Evolutionary conservation across 202 grass and related monocot species (phyloP).

Genomic region (Elaeis oleifera): DNA sequence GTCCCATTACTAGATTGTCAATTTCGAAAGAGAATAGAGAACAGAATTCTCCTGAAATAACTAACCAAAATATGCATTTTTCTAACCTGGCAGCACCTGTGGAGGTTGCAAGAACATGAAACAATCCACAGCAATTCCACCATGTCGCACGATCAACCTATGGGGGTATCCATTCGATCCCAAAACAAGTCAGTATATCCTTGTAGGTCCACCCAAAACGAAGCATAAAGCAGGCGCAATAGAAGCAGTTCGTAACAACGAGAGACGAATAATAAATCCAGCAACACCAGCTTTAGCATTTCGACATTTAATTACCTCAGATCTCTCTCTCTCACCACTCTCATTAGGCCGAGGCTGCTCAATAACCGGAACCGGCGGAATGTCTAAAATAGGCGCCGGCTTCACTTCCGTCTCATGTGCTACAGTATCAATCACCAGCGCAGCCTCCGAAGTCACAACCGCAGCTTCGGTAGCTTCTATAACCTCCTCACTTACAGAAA

Average conservation of each 20-base stretch:
- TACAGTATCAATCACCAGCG: neutral
- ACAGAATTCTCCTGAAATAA: too few relatives aligned
- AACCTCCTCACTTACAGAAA: neutral
- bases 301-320: neutral
- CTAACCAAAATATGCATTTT: neutral
- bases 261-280: neutral
- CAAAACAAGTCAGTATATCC: neutral
- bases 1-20: too few relatives aligned
- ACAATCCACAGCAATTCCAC: constrained; percentile 16
- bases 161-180: neutral
- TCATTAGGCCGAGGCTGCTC: constrained; percentile 5
- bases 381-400: neutral
- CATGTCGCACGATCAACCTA: constrained; percentile 5
- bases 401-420: neutral
- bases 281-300: neutral
- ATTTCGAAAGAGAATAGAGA: too few relatives aligned
- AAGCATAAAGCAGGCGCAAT: too few relatives aligned
- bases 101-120: constrained; percentile 2
- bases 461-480: neutral
- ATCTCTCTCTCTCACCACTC: neutral
- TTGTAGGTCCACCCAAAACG: too few relatives aligned
- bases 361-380: neutral
- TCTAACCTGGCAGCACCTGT: constrained; percentile 5
- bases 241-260: too few relatives aligned
- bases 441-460: neutral